A percentile compares a stretch with the other conserved stretches of the same genome.
phyloP scores from a whole-genome alignment of 805 yeast species.

The Myxozyma kluyveri region DNA sequence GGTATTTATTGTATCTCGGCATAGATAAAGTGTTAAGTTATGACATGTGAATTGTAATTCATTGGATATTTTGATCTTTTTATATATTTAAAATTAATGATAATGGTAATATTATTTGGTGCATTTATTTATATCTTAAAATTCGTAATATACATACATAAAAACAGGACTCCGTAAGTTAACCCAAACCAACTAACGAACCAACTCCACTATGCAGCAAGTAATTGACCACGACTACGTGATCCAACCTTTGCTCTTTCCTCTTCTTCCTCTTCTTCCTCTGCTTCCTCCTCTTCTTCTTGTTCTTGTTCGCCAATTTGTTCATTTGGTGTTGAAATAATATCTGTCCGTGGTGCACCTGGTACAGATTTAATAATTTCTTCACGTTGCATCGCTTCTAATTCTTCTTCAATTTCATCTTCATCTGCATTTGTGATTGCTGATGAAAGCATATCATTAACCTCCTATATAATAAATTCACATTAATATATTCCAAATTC shows the following conservation, averaged over 20 bases:
- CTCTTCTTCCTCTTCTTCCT: constrained; percentile 29
- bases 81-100: too few species aligned
- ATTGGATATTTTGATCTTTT: too few species aligned
- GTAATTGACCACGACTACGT: constrained; percentile 5
- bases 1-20: too few species aligned
- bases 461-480: constrained; percentile 33
- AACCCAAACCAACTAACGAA: neutral
- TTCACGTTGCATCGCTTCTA: constrained; percentile 36
- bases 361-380: constrained; percentile 28
- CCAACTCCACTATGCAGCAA: constrained; percentile 7
- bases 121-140: too few species aligned
- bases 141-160: too few species aligned
- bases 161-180: too few species aligned
- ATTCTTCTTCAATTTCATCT: constrained; percentile 36
- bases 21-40: too few species aligned
- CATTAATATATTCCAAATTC: neutral
- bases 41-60: too few species aligned
- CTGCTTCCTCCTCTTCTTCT: constrained; percentile 30
- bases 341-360: constrained; percentile 8
- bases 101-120: too few species aligned
- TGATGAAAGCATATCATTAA: constrained; percentile 39
- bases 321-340: constrained; percentile 13
- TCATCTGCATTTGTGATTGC: constrained; percentile 42
- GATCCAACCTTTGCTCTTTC: constrained; percentile 29
- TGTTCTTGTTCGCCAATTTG: constrained; percentile 23